Base-by-base conservation (phyloP, 1,139 yeast genomes). In the Yamadazyma atmosphaerica region DNA sequence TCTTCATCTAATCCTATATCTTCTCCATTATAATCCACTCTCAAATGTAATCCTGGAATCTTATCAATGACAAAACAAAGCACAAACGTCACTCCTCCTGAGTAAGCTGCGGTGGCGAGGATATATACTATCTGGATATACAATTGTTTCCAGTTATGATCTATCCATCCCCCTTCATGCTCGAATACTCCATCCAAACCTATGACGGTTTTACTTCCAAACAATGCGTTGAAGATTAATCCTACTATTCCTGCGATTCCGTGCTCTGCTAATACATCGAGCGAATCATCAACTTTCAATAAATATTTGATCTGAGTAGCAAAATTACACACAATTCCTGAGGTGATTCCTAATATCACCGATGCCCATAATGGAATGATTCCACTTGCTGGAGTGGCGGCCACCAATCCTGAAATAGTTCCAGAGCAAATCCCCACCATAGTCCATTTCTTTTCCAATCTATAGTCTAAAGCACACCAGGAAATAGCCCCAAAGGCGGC, bases 241-340 rank as follows among this genome's bases (percentile, higher is more conserved):
- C 98, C 98, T 36, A 92, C 76, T 36, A 89, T 74, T 26, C 98
- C 98, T 0, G 98, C 98, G 54, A 92, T 76, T 39, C 96, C 98
- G 83, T 92, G 98, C 79, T 90, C 98, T 16, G 98, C 98, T 60
- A 92, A 77, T 36, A 90, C 84, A 83, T 92, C 98, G 55, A 92
- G 73, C 3, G 97, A 83, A 64, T 92, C 98, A 61, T 92, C 98
- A 41, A 89, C 92, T 44, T 76, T 77, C 39, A 85, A 68, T 44
- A 87, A 64, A 58, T 86, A 88, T 66, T 92, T 92, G 61, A 92
- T 67, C 56, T 88, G 86, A 40, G 98, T 90, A 41, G 96, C 72
- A 56, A 86, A 86, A 71, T 92, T 90, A 77, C 98, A 92, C 32
- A 85, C 79, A 12, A 83, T 64, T 24, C 96, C 96, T 0, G 97